Base-by-base conservation (phyloP, 768 basidiomycete species). In the Rhizopogon vulgaris region DNA sequence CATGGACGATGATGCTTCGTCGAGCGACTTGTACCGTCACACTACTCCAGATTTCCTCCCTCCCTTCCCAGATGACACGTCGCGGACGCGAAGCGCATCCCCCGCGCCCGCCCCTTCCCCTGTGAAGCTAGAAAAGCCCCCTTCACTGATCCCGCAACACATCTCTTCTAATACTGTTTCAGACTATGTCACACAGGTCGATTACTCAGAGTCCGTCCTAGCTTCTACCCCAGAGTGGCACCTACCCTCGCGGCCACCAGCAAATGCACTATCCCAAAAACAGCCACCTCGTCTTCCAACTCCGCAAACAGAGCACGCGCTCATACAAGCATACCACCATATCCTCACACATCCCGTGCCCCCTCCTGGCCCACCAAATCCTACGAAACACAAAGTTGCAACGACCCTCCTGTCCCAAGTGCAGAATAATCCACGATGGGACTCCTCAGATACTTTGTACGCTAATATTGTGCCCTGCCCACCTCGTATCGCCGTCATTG, bases 201-300 rank as follows among this genome's bases (percentile, higher is more conserved):
- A 88, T 4, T 91, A 91, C 60, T 77, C 77, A 2, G 80, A 85
- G 57, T 91, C 89, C 0, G 75, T 84, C 3, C 78, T 91, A 22
- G 77, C 85, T 4, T 70, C 74, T 6, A 72, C 78, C 6, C 76
- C 85, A 15, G 77, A 85, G 60, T 84, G 85, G 81, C 87, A 90
- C 63, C 71, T 90, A 0, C 87, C 84, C 2, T 59, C 78, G 2
- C 61, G 65, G 6, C 62, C 63, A 3, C 64, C 74, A 6, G 51
- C 61, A 0, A 55, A 58, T 9, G 58, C 59, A 3, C 39, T 58
- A 6, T 54, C 68, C 28, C 58, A 60, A 10, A 11, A 58, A 0
- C 58, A 57, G 17, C 43, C 59, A 3, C 14, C 65, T 25, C 74
- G 72, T 4, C 63, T 73, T 6, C 65, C 78, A 4, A 77, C 77